Base-by-base conservation (phyloP, 495 filamentous ascomycete genomes). In the Aspergillus asperescens region DNA sequence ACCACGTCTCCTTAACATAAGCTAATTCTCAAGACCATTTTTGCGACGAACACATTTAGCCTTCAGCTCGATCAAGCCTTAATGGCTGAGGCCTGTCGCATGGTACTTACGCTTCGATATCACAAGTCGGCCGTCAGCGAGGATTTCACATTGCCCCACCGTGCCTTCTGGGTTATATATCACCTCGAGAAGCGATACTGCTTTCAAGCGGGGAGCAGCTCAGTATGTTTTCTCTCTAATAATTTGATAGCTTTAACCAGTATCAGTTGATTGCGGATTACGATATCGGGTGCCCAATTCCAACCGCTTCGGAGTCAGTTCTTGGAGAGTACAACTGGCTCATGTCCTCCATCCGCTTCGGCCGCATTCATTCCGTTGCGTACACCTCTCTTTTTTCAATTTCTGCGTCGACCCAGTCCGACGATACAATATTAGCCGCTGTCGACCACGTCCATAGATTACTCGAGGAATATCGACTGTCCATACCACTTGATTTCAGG, bases 101-200 rank as follows among this genome's bases (percentile, higher is more conserved):
- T 60, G 48, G 62, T 59, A 0, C 52, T 59, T 22, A 48, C 50
- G 3, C 53, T 69, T 7, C 49, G 50, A 13, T 52, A 52, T 19
- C 51, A 54, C 34, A 57, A 48, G 16, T 40, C 55, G 3, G 16
- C 43, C 22, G 9, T 22, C 10, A 12, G 15, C 13, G 49, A 7
- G 32, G 31, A 57, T 41, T n/a, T 44, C 28, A 13, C 37, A 29
- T 24, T 29, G 3, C 60, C 58, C 24, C 52, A 56, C 18, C 48
- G 56, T 34, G 53, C 51, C 7, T 70, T 70, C 44, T 70, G 67
- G 67, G 60, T 68, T 9, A 51, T 68, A n/a, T 70, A 70, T 29
- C 51, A 55, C 5, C 18, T 70, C 15, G 67, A 68, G 48, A 70
- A 70, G 38, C 56, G 55, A 45, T 50, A 32, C 61, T 66, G 43